Base-by-base conservation (phyloP, 176 grass and related monocot species). In the Eremochloa ophiuroides region DNA sequence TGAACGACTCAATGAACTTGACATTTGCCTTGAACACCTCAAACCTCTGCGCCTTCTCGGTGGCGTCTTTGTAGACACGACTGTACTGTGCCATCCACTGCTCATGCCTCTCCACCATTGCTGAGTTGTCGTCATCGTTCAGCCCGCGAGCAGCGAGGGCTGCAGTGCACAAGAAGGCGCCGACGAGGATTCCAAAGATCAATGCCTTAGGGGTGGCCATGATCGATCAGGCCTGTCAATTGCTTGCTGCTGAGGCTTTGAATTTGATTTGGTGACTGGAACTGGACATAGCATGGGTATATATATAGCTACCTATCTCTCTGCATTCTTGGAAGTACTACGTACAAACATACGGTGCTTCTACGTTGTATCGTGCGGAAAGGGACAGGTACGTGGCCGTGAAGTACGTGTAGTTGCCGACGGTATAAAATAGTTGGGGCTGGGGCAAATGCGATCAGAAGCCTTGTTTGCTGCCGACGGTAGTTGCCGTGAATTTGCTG, bases 11-110 rank as follows among this genome's bases (percentile, higher is more conserved):
- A 7, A 82, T 82, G 39, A 33, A 61, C 53, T 82, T 71, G 4
- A 82, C 38, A 16, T 82, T 82, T 4, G 68, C 67, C 53, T 82
- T 82, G 80, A 82, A 82, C 11, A 47, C 53, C 26, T 46, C 37
- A 20, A 82, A 62, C 1, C 80, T 27, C 0, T 5, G 53, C 0
- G 53, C 53, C 55, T 82, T 82, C 38, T 72, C 80, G 1, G 26
- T 20, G 2, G 38, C 67, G 0, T 82, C 68, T 58, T 62, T 72
- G 55, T 82, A 82, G 4, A 43, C 68, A 5, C 80, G 68, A 6
- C 12, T 30, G 18, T 72, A 60, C 18, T 43, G 20, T 0, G 4
- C 34, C 53, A 82, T 82, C 80, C 68, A 82, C 38, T 73, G 55
- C 53, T 62, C 13, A 7, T 82, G 67, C 55, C 39, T 73, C 18